These are phyloP conservation scores for Mycotypha africana DNA, from an alignment of 371 early-diverging fungal genomes.

Conservation along the genomic window DNA sequence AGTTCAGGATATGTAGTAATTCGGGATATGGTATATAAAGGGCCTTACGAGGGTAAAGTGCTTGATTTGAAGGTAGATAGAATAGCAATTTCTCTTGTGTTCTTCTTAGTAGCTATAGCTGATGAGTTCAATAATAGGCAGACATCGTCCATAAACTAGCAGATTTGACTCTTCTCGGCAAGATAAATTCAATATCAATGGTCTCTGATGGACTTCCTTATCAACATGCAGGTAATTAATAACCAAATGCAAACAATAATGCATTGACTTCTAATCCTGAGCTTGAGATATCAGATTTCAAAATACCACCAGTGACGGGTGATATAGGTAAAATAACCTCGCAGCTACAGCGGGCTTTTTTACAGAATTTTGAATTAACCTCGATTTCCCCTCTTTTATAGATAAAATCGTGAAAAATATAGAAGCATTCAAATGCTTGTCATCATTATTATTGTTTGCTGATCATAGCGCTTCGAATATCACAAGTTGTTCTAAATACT, in stretches of 20 bases:
- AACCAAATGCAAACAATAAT: too few relatives aligned
- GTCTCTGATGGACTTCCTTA: conserved; percentile 50
- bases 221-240: conserved; percentile 45
- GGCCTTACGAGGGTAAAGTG: conserved; percentile 2
- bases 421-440: conserved; percentile 39
- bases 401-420: conserved; percentile 38
- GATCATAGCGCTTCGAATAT: too few relatives aligned
- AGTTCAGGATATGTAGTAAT: conserved; percentile 6
- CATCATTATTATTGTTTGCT: conserved; percentile 40
- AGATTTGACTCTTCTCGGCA: conserved; percentile 47
- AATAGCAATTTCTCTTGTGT: too few relatives aligned
- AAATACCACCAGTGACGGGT: conserved; percentile 13
- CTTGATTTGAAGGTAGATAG: conserved; percentile 17
- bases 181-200: conserved; percentile 36
- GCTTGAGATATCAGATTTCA: too few relatives aligned
- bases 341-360: too few relatives aligned
- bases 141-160: conserved; percentile 38
- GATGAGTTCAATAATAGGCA: too few relatives aligned
- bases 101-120: too few relatives aligned
- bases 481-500: too few relatives aligned
- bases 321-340: too few relatives aligned
- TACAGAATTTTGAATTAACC: too few relatives aligned
- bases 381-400: too few relatives aligned
- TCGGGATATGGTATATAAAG: conserved; percentile 4
- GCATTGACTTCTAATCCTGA: too few relatives aligned